phyloP scores from a whole-genome alignment of 176 grass and related monocot genomes.

The Eragrostis nindensis region DNA sequence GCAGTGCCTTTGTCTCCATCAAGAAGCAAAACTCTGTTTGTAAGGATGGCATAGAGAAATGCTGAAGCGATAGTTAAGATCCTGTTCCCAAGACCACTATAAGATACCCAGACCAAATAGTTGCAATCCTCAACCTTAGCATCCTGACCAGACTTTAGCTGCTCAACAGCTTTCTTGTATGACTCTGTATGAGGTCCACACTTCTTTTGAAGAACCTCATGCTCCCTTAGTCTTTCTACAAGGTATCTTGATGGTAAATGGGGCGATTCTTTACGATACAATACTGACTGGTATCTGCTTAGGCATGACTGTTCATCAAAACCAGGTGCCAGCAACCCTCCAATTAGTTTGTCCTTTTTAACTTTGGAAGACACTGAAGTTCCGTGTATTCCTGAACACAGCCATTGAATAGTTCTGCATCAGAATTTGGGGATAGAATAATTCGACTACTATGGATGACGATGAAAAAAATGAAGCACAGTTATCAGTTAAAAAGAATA shows the following conservation, averaged over 20 bases:
- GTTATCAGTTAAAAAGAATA: background rate
- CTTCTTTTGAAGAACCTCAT: conserved; percentile 74
- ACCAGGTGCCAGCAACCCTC: conserved; percentile 56
- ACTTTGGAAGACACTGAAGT: conserved; percentile 26
- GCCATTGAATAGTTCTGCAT: background rate
- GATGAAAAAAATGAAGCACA: background rate
- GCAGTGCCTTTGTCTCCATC: conserved; percentile 40
- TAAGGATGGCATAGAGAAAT: conserved; percentile 72
- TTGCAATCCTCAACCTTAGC: conserved; percentile 47
- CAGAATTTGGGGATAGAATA: background rate
- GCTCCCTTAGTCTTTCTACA: conserved; percentile 61
- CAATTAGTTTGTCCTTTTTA: conserved; percentile 50
- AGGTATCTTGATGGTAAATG: conserved; percentile 59
- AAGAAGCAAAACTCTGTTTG: conserved; percentile 66
- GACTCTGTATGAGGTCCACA: conserved; percentile 58
- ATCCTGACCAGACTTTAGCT: conserved; percentile 51
- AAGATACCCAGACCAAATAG: conserved; percentile 67
- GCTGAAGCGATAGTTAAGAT: conserved; percentile 61
- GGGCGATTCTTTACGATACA: conserved; percentile 59
- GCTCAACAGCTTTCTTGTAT: conserved; percentile 55
- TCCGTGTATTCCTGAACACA: conserved; percentile 18
- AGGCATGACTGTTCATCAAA: conserved; percentile 66
- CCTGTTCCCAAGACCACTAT: conserved; percentile 70
- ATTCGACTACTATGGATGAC: background rate
- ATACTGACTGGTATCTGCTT: conserved; percentile 58